Evolutionary conservation across 352 stramenopile species (phyloP), one percentile per base, ranked within the genome.

Genomic region (Phytopythium oedochilum): DNA sequence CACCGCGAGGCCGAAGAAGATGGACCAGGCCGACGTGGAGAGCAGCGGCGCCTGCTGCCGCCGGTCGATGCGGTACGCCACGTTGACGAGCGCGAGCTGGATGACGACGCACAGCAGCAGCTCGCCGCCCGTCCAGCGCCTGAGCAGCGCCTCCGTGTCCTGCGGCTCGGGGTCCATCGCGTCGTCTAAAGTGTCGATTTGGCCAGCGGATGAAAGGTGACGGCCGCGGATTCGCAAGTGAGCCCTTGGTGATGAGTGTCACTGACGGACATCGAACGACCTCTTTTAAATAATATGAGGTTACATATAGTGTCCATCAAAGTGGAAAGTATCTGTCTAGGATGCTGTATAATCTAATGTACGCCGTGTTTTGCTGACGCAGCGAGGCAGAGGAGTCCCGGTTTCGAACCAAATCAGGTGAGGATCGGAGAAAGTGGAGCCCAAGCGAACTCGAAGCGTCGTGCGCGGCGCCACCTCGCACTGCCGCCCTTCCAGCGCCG

Each of bases 11-110:
- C 75, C 78, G 45, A 78, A 78, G 54, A 83, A 64, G 51, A 89
- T 89, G 57, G 78, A 72, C 63, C 72, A 89, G 5, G 74, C 76
- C 1, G 76, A 81, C n/a, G 78, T 86, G 36, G 78, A 83, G 10
- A 89, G 31, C 46, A 84, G 58, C 49, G 75, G 75, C 22, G 68
- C 65, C 47, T 53, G 46, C 26, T 64, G 70, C 46, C 68, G 68
- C 11, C 72, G 72, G 44, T 85, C 78, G 55, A 89, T 83, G 48
- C 71, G 73, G 53, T 83, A 89, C 23, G 75, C 72, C 17, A 89
- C 71, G 46, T 78, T 74, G 23, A 89, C 76, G 18, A 89, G 66
- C 23, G 85, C 46, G 14, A 89, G 60, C 57, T 89, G 76, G 22
- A 89, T 70, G 23, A 82, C 49, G n/a, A 77, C 78, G 32, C 74